A percentile compares a stretch with the other conserved stretches of the same genome.
Conservation (phyloP, 1,139 yeast species). For the Saccharomyces hybrid region DNA sequence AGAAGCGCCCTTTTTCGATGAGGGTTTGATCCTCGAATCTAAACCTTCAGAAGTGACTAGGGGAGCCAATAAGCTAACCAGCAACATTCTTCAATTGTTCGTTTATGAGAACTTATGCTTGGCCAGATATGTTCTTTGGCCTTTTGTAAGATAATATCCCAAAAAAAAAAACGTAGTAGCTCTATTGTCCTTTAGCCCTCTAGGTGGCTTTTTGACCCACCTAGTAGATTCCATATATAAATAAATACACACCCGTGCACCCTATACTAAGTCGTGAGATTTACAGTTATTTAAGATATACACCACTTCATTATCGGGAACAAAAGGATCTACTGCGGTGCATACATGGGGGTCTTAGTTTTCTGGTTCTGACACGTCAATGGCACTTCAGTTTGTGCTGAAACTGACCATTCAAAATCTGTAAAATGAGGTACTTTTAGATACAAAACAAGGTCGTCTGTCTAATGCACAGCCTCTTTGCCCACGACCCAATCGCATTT, state of each 20-base stretch:
- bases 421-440: no score
- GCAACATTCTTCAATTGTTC: not conserved
- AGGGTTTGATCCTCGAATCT: not conserved
- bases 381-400: no score
- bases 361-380: no score
- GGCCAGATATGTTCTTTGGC: not conserved
- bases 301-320: no score
- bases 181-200: not conserved
- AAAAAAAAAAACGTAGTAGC: no score
- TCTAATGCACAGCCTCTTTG: no score
- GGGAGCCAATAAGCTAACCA: not conserved
- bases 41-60: not conserved
- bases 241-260: not conserved
- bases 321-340: no score
- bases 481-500: no score
- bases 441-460: no score
- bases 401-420: no score
- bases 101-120: not conserved
- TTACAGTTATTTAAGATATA: not conserved
- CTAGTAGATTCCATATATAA: not conserved
- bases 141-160: no score
- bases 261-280: not conserved
- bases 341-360: no score
- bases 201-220: not conserved
- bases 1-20: not conserved